phyloP scores from a whole-genome alignment of 495 filamentous ascomycete genomes.

The Xylaria sp. region DNA sequence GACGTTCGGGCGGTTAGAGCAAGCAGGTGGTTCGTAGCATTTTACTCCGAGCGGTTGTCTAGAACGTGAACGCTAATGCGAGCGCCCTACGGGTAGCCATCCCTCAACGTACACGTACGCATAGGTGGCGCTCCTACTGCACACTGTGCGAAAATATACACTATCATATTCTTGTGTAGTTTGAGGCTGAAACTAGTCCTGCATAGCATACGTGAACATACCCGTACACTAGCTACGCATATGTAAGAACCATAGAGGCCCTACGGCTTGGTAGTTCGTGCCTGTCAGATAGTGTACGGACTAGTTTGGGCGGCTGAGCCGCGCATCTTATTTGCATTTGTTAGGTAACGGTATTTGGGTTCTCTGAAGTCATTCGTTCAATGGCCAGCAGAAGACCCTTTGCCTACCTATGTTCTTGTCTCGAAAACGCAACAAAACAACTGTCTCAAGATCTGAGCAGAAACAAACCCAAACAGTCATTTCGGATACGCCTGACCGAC shows the following conservation, averaged over 20 bases:
- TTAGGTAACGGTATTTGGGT: background rate
- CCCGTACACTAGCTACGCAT: background rate
- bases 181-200: slow-evolving; percentile 19
- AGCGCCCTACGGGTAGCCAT: background rate
- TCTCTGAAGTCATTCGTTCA: background rate
- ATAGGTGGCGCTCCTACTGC: background rate
- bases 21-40: background rate
- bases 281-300: background rate
- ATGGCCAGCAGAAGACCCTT: background rate
- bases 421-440: background rate
- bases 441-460: background rate
- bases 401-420: background rate
- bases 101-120: no score
- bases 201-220: background rate
- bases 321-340: background rate
- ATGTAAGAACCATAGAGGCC: background rate
- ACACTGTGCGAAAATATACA: slow-evolving; percentile 4
- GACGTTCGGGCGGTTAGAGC: background rate
- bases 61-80: background rate
- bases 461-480: background rate
- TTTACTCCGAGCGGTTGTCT: background rate
- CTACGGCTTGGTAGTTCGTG: background rate
- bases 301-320: slow-evolving; percentile 1
- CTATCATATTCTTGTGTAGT: background rate
- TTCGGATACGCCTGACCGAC: background rate